phyloP scores from a whole-genome alignment of 352 stramenopile species.

The Phytopythium montanum region DNA sequence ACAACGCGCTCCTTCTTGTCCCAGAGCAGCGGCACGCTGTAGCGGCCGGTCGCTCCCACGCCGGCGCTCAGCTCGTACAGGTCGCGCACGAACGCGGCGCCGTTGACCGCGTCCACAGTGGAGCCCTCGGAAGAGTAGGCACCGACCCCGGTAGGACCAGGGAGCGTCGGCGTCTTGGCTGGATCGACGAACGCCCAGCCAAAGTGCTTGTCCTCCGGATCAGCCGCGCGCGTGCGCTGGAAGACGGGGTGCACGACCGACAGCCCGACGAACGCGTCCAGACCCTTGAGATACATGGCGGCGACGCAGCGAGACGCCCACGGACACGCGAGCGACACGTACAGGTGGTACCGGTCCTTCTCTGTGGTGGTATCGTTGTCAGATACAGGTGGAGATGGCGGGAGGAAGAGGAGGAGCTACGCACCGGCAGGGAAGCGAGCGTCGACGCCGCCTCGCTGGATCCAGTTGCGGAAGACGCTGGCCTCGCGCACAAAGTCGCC shows the following conservation, averaged over 20 bases:
- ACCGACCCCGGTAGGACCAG: conserved; percentile 53
- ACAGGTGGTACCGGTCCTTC: conserved; percentile 90
- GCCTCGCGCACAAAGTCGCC: conserved; percentile 67
- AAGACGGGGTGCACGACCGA: conserved; percentile 90
- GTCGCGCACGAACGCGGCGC: conserved; percentile 58
- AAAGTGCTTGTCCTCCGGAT: conserved; percentile 67
- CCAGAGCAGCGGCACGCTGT: conserved; percentile 90
- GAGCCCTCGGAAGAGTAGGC: conserved; percentile 67
- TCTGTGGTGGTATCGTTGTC: too few relatives aligned
- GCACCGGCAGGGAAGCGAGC: conserved; percentile 63
- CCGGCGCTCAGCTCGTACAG: conserved; percentile 82
- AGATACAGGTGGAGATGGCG: too few relatives aligned
- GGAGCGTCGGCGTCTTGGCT: conserved; percentile 49
- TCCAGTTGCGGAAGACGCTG: conserved; percentile 81
- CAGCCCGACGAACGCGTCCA: conserved; percentile 93
- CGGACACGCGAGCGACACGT: conserved; percentile 95
- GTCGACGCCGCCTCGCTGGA: conserved; percentile 48
- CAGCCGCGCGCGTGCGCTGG: conserved; percentile 66
- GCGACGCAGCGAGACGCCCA: conserved; percentile 79
- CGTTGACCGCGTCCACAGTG: conserved; percentile 64
- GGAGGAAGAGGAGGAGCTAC: too few relatives aligned
- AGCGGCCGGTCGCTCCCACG: conserved; percentile 70
- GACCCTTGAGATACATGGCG: conserved; percentile 90
- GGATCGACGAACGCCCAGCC: conserved; percentile 80
- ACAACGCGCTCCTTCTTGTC: conserved; percentile 90